Base-by-base conservation (phyloP, 257 asterid species). In the Solanum sparsipilum region DNA sequence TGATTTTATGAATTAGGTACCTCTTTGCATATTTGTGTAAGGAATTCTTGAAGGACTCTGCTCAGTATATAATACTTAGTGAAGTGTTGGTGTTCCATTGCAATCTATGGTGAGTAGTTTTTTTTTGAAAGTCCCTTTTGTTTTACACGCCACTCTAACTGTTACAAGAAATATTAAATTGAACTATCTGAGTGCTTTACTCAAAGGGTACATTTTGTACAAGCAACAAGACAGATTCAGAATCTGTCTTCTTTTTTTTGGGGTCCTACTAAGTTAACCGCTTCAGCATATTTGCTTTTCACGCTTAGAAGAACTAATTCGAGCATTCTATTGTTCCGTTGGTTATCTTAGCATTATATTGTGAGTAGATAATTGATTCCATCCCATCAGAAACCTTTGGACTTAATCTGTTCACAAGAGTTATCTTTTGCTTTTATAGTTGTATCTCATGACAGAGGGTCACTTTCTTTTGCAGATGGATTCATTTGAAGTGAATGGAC, bases 391-490 rank as follows among this genome's bases (percentile, higher is more conserved):
- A 82, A 52, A 29, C 27, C 29, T 9, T 48, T 82, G 85, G 70
- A 81, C 85, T 29, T 82, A 18, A 82, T 82, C 21, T 18, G 70
- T 18, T 10, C 29, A 20, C 70, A 3, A 18, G 63, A 46, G 46
- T 29, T 86, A 72, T 58, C 25, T 56, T 23, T 34, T 34, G 73
- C 70, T 71, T 71, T 83, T n/a, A 83, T 44, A 48, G 48, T 35
- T 63, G 72, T 34, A 65, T 48, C 27, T 52, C 36, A 15, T 78
- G 44, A 73, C 21, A 72, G 20, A 85, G 76, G 35, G 25, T 86
- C 23, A 21, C 75, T 78, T 35, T 84, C 79, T 27, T 86, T 74
- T n/a, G 86, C 86, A 88, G 91, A 91, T 92, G 93, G 92, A 85
- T 78, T 41, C 86, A 5, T 13, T 74, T 74, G 90, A 89, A 20